Percentiles rank a stretch among this genome's conserved stretches.
These are phyloP conservation scores for Irineochytrium annulatum DNA, from an alignment of 192 early-diverging fungal genomes.

Conservation along the genomic window DNA sequence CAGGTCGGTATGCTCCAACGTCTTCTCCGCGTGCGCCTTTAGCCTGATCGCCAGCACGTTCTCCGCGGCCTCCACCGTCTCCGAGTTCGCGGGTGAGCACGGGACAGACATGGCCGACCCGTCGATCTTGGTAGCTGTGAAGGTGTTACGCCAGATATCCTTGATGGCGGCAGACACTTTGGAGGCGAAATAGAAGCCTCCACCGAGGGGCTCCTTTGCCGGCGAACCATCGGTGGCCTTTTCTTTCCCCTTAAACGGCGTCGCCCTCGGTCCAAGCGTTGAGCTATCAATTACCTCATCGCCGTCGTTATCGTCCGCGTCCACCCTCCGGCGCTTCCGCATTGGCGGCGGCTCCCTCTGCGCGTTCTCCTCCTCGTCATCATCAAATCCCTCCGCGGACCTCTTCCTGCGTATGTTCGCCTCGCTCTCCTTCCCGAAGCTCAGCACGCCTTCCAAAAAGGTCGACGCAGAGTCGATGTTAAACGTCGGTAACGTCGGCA, in stretches of 20 bases:
- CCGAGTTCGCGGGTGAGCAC: not conserved
- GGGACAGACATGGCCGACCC: constrained; percentile 1
- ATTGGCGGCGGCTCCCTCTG: not conserved
- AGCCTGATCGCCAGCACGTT: not conserved
- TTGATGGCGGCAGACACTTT: too few species aligned
- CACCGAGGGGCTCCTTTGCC: constrained; percentile 1
- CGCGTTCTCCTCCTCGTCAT: not conserved
- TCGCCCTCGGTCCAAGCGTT: not conserved
- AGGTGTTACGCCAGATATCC: too few species aligned
- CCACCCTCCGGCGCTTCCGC: not conserved
- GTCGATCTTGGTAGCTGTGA: not conserved
- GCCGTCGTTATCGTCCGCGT: not conserved
- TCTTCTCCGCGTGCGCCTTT: not conserved
- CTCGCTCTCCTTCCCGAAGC: constrained; percentile 1
- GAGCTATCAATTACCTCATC: constrained; percentile 1
- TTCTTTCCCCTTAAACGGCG: not conserved
- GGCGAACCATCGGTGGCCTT: constrained; percentile 8
- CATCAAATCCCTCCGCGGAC: not conserved
- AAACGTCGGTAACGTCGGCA: not conserved
- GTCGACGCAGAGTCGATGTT: not conserved
- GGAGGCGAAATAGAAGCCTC: not conserved
- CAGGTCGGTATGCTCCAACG: constrained; percentile 4
- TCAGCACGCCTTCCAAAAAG: constrained; percentile 14
- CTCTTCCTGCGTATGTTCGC: constrained; percentile 4
- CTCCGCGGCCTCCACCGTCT: not conserved